These are phyloP conservation scores for Phellinidium pouzarii DNA, from an alignment of 1,284 basidiomycete species.

Conservation along the genomic window DNA sequence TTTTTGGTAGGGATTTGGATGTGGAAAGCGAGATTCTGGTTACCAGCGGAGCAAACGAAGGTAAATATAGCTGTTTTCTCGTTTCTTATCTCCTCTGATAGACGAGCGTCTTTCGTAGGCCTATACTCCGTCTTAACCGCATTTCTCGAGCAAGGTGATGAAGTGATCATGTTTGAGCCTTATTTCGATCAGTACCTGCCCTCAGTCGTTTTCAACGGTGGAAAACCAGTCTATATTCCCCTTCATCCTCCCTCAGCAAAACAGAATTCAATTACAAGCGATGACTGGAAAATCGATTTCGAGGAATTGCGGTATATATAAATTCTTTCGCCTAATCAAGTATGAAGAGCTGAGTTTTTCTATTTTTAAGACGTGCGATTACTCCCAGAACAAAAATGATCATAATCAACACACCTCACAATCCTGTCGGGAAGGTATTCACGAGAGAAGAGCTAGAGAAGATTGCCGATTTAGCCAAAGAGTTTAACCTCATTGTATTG, in stretches of 20 bases:
- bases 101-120: slow-evolving; percentile 39
- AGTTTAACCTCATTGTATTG: slow-evolving; percentile 91
- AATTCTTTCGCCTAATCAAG: background rate
- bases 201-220: slow-evolving; percentile 88
- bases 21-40: slow-evolving; percentile 87
- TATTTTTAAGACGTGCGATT: slow-evolving; percentile 58
- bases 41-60: slow-evolving; percentile 95
- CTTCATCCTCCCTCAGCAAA: slow-evolving; percentile 72
- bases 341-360: background rate
- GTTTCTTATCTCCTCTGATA: background rate
- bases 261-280: slow-evolving; percentile 50
- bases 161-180: slow-evolving; percentile 98
- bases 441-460: slow-evolving; percentile 73
- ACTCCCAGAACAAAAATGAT: slow-evolving; percentile 88
- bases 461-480: slow-evolving; percentile 83
- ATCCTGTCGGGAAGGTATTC: slow-evolving; percentile 95
- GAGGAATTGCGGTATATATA: slow-evolving; percentile 69
- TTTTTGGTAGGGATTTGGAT: slow-evolving; percentile 70
- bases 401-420: slow-evolving; percentile 93
- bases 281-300: slow-evolving; percentile 84
- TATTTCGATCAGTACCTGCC: slow-evolving; percentile 97
- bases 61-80: slow-evolving; percentile 33
- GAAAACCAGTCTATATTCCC: slow-evolving; percentile 90
- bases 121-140: slow-evolving; percentile 88
- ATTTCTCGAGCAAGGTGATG: slow-evolving; percentile 85